These are phyloP conservation scores for Psidium guajava DNA, from an alignment of 345 rosid species.

Conservation along the genomic window DNA sequence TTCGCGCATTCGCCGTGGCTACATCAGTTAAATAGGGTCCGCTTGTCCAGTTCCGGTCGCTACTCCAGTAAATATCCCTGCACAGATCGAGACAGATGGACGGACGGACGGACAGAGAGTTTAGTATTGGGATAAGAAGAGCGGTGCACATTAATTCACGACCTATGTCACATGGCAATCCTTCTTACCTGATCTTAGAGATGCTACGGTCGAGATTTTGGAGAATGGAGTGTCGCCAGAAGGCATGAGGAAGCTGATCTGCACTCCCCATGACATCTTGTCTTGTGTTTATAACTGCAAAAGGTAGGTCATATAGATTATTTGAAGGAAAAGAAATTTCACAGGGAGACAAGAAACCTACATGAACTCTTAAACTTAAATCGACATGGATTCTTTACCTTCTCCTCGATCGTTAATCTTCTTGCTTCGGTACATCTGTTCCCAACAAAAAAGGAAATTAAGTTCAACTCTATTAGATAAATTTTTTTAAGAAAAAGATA, in stretches of 20 bases:
- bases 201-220: conserved; percentile 6
- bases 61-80: neutral
- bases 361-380: neutral
- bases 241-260: conserved; percentile 3
- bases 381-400: conserved; percentile 11
- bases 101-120: neutral
- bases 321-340: neutral
- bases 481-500: neutral
- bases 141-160: neutral
- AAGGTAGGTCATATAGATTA: neutral
- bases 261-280: conserved; percentile 2
- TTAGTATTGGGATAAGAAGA: neutral
- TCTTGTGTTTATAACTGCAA: conserved; percentile 14
- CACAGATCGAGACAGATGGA: neutral
- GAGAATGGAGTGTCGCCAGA: conserved; percentile 17
- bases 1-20: neutral
- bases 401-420: conserved; percentile 29
- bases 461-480: neutral
- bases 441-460: neutral
- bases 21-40: neutral
- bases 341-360: neutral
- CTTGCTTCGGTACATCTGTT: conserved; percentile 49
- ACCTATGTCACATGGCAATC: neutral
- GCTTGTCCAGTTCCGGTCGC: neutral
- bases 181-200: conserved; percentile 17